Evolutionary conservation across 73 alveolate species (phyloP).

Genomic region (Tetrahymena borealis): DNA sequence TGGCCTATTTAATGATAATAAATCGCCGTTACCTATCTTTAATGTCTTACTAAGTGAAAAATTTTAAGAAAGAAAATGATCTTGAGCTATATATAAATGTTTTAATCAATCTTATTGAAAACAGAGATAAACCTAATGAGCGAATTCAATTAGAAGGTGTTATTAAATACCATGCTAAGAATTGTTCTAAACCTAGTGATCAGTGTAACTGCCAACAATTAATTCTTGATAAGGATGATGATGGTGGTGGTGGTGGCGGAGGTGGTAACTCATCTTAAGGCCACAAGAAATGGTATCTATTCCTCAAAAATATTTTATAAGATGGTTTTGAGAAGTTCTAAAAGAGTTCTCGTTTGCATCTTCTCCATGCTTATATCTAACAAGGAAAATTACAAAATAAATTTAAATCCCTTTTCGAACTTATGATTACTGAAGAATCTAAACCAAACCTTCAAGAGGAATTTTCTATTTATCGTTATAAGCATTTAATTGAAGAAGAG

Average conservation of each 20-base stretch:
- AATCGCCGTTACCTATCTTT: background rate
- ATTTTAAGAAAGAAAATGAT: conserved; percentile 29
- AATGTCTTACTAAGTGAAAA: conserved; percentile 8
- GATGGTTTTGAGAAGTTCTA: conserved; percentile 35
- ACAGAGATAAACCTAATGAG: conserved; percentile 19
- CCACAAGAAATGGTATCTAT: conserved; percentile 32
- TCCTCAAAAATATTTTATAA: conserved; percentile 3
- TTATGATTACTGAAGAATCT: conserved; percentile 41
- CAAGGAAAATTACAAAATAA: conserved; percentile 38
- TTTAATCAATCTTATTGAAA: conserved; percentile 29
- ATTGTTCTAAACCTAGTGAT: conserved; percentile 22
- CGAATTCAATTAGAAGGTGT: conserved; percentile 42
- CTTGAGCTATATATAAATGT: conserved; percentile 28
- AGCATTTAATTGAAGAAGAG: conserved; percentile 40
- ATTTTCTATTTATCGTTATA: conserved; percentile 37
- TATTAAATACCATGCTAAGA: conserved; percentile 21
- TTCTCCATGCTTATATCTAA: conserved; percentile 15
- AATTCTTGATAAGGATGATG: conserved; percentile 12
- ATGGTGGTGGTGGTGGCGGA: background rate
- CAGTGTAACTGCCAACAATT: conserved; percentile 13
- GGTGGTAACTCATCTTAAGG: conserved; percentile 15
- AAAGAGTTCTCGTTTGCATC: conserved; percentile 38
- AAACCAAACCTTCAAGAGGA: conserved; percentile 43
- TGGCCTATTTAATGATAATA: conserved; percentile 9
- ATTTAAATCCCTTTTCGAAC: conserved; percentile 42